phyloP scores from a whole-genome alignment of 2,329 filamentous ascomycete genomes.

The Zymoseptoria crescenta region DNA sequence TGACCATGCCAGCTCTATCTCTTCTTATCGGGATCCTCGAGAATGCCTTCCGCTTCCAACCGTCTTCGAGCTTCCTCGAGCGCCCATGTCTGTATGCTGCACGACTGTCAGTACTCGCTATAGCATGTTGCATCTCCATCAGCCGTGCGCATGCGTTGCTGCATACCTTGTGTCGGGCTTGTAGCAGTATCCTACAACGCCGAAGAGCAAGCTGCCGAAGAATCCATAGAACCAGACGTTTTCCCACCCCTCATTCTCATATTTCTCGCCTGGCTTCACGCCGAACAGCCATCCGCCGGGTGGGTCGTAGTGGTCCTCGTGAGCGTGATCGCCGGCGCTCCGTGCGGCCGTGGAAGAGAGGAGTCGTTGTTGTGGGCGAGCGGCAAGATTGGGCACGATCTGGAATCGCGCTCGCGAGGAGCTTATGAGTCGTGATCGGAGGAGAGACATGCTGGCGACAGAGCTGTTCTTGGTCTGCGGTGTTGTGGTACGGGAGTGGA shows the following conservation, averaged over 20 bases:
- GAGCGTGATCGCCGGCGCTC: constrained; percentile 50
- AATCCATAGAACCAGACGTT: constrained; percentile 76
- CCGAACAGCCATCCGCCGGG: constrained; percentile 90
- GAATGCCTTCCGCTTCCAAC: constrained; percentile 90
- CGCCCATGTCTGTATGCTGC: constrained; percentile 97
- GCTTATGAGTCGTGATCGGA: constrained; percentile 24
- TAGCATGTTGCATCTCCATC: constrained; percentile 1
- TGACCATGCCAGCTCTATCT: neutral
- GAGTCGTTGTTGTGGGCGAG: constrained; percentile 22
- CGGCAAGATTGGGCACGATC: constrained; percentile 24
- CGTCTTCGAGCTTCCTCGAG: constrained; percentile 91
- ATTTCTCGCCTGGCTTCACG: constrained; percentile 89
- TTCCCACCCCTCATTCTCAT: constrained; percentile 96
- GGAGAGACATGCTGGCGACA: constrained; percentile 23
- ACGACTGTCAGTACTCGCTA: neutral
- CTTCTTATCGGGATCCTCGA: constrained; percentile 61
- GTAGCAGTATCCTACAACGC: constrained; percentile 77
- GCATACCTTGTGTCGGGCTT: constrained; percentile 97
- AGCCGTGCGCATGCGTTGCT: neutral
- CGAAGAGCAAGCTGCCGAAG: constrained; percentile 65
- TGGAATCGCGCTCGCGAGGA: constrained; percentile 27
- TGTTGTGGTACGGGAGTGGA: constrained; percentile 4
- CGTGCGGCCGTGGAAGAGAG: constrained; percentile 28
- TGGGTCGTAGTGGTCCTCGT: constrained; percentile 78
- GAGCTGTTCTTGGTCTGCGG: neutral